Evolutionary conservation across 768 basidiomycete species (phyloP).

Genomic region (Vishniacozyma victoriae): DNA sequence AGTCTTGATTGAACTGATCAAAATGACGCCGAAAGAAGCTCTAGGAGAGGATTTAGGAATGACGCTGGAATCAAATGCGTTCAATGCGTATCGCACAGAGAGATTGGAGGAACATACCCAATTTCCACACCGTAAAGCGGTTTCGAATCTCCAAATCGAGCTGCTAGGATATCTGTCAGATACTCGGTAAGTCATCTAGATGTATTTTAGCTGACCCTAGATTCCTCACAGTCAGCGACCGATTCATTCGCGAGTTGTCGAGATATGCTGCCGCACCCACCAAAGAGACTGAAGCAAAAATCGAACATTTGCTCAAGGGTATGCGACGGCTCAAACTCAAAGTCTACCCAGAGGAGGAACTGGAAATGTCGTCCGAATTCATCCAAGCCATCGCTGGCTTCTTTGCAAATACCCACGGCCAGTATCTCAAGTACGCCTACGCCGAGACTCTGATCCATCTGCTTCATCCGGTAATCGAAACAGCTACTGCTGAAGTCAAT

Average conservation of each 20-base stretch:
- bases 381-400: slow-evolving; percentile 74
- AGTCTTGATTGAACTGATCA: slow-evolving; percentile 70
- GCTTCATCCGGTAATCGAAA: slow-evolving; percentile 87
- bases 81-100: slow-evolving; percentile 58
- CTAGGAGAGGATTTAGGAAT: slow-evolving; percentile 72
- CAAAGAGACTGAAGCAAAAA: slow-evolving; percentile 73
- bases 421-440: slow-evolving; percentile 73
- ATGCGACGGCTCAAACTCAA: slow-evolving; percentile 77
- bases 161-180: slow-evolving; percentile 78
- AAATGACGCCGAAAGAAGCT: slow-evolving; percentile 66
- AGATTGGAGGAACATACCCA: slow-evolving; percentile 54
- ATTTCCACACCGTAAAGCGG: slow-evolving; percentile 70
- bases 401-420: slow-evolving; percentile 76
- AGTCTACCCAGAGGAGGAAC: slow-evolving; percentile 88
- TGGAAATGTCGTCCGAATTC: slow-evolving; percentile 90
- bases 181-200: slow-evolving; percentile 57
- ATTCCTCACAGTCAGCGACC: slow-evolving; percentile 87
- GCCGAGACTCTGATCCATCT: slow-evolving; percentile 71
- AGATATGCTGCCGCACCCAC: slow-evolving; percentile 66
- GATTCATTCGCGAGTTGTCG: slow-evolving; percentile 71
- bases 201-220: slow-evolving; percentile 47
- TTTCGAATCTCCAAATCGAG: slow-evolving; percentile 74
- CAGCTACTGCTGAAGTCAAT: slow-evolving; percentile 91
- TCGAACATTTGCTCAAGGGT: slow-evolving; percentile 77
- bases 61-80: slow-evolving; percentile 78